Conservation (phyloP, 2,329 filamentous ascomycete genomes). For the Colletotrichum filicis region DNA sequence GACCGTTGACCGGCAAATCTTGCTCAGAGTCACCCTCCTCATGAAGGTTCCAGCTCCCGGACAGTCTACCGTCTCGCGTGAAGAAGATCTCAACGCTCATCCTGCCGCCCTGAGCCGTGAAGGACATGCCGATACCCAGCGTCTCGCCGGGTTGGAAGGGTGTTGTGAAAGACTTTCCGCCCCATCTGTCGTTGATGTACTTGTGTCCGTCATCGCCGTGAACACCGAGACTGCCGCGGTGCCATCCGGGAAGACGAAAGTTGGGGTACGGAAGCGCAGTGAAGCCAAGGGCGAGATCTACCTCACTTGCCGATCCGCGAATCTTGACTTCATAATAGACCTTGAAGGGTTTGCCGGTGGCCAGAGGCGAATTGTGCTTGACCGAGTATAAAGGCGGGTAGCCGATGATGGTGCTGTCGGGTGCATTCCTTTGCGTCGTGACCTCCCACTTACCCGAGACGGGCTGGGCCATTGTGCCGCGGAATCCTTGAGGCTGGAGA, state of each 20-base stretch:
- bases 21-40: constrained; percentile 76
- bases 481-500: constrained; percentile 60
- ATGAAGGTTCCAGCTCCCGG: constrained; percentile 76
- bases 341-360: constrained; percentile 54
- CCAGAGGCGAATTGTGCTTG: constrained; percentile 66
- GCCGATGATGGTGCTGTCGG: constrained; percentile 73
- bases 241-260: constrained; percentile 85
- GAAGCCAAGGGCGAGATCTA: constrained; percentile 74
- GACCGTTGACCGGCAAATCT: constrained; percentile 71
- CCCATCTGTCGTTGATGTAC: constrained; percentile 80
- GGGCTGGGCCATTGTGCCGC: constrained; percentile 57
- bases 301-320: constrained; percentile 54
- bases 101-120: constrained; percentile 52
- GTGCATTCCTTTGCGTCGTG: constrained; percentile 52
- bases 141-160: constrained; percentile 74
- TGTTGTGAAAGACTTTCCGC: constrained; percentile 74
- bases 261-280: constrained; percentile 79
- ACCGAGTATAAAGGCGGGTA: constrained; percentile 77
- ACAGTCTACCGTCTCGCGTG: constrained; percentile 71
- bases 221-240: constrained; percentile 78
- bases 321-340: constrained; percentile 81
- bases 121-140: constrained; percentile 78
- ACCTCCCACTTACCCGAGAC: constrained; percentile 64
- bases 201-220: constrained; percentile 83
- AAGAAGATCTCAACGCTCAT: constrained; percentile 74